Percentiles rank a stretch among this genome's conserved stretches.
These are phyloP conservation scores for Conoideocrella luteorostrata DNA, from an alignment of 2,329 filamentous ascomycete species.

Conservation along the genomic window DNA sequence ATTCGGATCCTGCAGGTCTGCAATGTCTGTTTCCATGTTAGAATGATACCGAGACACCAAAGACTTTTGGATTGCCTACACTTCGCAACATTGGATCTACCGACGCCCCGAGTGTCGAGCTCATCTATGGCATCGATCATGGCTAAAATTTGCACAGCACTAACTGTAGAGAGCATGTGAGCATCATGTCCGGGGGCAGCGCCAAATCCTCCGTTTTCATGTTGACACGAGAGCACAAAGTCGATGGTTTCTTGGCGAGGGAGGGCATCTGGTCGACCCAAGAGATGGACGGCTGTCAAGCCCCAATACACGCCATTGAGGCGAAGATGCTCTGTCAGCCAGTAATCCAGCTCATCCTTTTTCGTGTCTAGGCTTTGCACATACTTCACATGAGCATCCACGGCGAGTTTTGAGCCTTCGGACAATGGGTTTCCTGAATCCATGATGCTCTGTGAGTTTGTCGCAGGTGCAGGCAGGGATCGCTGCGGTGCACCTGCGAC, in stretches of 20 bases:
- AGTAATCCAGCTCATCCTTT: constrained; percentile 94
- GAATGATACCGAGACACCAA: constrained; percentile 10
- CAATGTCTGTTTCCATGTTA: constrained; percentile 53
- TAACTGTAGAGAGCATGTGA: constrained; percentile 94
- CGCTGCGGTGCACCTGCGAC: neutral
- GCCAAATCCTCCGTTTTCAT: constrained; percentile 83
- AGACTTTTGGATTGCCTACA: constrained; percentile 51
- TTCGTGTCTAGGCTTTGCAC: constrained; percentile 87
- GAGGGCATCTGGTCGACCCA: constrained; percentile 74
- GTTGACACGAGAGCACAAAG: constrained; percentile 93
- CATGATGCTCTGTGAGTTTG: constrained; percentile 18
- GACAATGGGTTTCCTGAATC: constrained; percentile 19
- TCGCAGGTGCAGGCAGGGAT: neutral
- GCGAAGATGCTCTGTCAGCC: constrained; percentile 93
- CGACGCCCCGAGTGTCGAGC: constrained; percentile 62
- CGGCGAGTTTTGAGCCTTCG: constrained; percentile 40
- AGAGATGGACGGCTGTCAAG: constrained; percentile 77
- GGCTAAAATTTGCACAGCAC: constrained; percentile 86
- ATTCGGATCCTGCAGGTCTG: constrained; percentile 69
- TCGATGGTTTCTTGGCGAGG: constrained; percentile 75
- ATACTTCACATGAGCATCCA: constrained; percentile 73
- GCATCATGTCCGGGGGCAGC: constrained; percentile 91
- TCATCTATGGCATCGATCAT: constrained; percentile 79
- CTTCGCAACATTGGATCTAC: constrained; percentile 64
- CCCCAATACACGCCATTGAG: constrained; percentile 98